Base-by-base conservation (phyloP, 768 basidiomycete genomes). In the Neoboletus brunneissimus region DNA sequence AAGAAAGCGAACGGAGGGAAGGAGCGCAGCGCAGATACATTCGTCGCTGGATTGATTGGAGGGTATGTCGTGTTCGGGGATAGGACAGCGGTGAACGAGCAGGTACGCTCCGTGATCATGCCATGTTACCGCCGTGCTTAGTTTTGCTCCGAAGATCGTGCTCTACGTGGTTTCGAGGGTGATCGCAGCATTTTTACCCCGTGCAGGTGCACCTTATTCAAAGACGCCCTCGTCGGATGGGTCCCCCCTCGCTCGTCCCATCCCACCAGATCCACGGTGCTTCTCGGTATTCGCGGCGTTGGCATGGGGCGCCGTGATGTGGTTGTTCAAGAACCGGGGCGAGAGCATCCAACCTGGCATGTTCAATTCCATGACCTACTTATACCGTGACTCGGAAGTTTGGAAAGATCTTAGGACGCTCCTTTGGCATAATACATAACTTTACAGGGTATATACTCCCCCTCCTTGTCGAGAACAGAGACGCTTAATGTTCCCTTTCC, bases 241-340 rank as follows among this genome's bases (percentile, higher is more conserved):
- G 51, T 67, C 74, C 20, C 67, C 82, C 5, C 58, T 73, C 37
- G 78, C 80, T 43, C 84, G 81, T 66, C 90, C 94, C 3, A 72
- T 92, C 35, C 94, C 95, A 8, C 94, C 95, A 4, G 83, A 96
- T 67, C 77, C 91, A 18, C 77, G 82, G 15, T 87, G 91, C 69
- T 99, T 98, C 73, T 84, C 89, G 1, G 67, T 90, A 44, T 94
- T 95, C 58, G 90, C 94, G 4, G 91, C 94, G 0, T 62, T 98
- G 15, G 82, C 87, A 32, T 98, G 97, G 97, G 97, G 93, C 43
- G 81, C 88, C 9, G 95, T 98, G 45, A 98, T 99, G 96, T 99
- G 89, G 83, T 75, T 97, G 58, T 98, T 95, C 81, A 80, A 86
- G 66, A 79, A 97, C 71, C 79, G 84, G 22, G 85, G 90, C 48